Conservation (phyloP, 768 basidiomycete species). For the Xerocomellus amylosporus region DNA sequence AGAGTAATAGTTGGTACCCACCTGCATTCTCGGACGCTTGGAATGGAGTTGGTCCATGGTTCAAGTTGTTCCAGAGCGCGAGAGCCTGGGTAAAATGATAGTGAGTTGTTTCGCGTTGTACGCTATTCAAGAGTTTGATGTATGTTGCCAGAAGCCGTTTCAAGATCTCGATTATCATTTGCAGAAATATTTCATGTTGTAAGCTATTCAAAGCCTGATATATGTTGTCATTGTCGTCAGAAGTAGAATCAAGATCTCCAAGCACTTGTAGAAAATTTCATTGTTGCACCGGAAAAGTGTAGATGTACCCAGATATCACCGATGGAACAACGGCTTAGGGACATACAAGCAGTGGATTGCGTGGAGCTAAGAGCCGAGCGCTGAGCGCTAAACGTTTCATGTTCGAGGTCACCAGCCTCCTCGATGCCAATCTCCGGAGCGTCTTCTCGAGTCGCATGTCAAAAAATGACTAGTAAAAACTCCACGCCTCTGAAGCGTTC, state of each 20-base stretch:
- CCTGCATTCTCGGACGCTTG: conserved; percentile 51
- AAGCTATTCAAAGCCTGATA: background rate
- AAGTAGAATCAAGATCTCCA: background rate
- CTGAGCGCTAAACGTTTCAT: too few relatives aligned
- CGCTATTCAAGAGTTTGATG: conserved; percentile 27
- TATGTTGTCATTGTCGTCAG: background rate
- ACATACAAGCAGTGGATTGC: background rate
- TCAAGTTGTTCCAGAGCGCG: conserved; percentile 90
- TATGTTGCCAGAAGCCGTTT: background rate
- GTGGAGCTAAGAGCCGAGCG: too few relatives aligned
- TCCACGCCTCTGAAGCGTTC: too few relatives aligned
- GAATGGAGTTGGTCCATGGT: conserved; percentile 89
- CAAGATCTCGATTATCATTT: background rate
- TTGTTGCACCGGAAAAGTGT: background rate
- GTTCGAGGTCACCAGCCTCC: too few relatives aligned
- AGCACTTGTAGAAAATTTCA: background rate
- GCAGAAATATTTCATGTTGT: conserved; percentile 5
- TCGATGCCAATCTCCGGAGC: too few relatives aligned
- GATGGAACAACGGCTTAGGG: background rate
- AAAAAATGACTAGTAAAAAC: too few relatives aligned
- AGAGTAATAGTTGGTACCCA: conserved; percentile 93
- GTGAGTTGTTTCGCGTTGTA: conserved; percentile 14
- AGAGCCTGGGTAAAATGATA: conserved; percentile 52
- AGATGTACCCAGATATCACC: background rate
- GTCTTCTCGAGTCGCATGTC: too few relatives aligned